Evolutionary conservation across 2,329 filamentous ascomycete genomes (phyloP), one percentile per base, ranked within the genome.

Genomic region (Neofusicoccum parvum): DNA sequence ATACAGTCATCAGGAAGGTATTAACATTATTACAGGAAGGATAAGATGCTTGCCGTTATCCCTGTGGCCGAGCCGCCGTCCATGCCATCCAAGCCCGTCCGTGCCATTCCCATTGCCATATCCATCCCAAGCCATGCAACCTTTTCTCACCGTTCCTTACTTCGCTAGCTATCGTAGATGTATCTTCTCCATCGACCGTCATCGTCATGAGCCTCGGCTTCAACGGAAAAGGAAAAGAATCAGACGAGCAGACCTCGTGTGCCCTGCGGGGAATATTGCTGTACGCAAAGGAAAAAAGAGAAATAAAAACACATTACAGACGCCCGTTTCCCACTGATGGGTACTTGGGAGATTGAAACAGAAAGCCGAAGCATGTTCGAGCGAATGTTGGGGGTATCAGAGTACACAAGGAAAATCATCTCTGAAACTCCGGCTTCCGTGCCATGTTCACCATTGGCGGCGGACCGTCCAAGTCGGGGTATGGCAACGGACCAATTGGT

Each of bases 371-470:
- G 3, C 17, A 49, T 11, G 3, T 39, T 53, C n/a, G 15, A 53
- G n/a, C 32, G 49, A 53, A 15, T 3, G 49, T 53, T 37, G 49
- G 12, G 49, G 49, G 49, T 53, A 53, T 53, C 49, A 53, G 34
- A 32, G 37, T 27, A 39, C 6, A 10, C n/a, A 43, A 10, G 51
- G 34, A 41, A 17, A 17, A 43, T 67, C 20, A 68, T 36, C 58
- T 43, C 34, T 67, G 83, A 71, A 89, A 92, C 56, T 91, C 89
- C 0, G 94, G 94, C 77, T 97, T 97, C 70, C 89, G 87, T 50
- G 90, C 88, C 85, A 92, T 91, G 72, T 96, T 96, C 7, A 96
- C 92, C 6, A 86, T 83, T 3, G 94, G 94, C 17, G 94, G 94
- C 34, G 90, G 89, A 32, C 90, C 91, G 72, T 96, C 90, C 51